phyloP scores from a whole-genome alignment of 2,329 filamentous ascomycete species.

The Drechslerella stenobrocha region DNA sequence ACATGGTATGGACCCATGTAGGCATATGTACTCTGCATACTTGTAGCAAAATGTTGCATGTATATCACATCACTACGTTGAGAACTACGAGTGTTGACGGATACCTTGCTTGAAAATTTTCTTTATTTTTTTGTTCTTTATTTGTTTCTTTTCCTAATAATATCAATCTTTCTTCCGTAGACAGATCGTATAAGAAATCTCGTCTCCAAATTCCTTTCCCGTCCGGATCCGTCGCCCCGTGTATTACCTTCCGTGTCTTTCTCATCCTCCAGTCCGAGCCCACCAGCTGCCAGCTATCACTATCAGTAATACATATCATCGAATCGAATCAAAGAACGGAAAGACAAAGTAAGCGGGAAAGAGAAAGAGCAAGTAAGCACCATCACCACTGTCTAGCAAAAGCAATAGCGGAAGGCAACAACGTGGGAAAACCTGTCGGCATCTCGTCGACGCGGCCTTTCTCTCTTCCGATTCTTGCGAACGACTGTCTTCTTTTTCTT shows the following conservation, averaged over 20 bases:
- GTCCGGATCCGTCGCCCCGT: no score
- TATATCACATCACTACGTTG: no score
- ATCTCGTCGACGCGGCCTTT: background rate
- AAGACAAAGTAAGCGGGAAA: constrained; percentile 30
- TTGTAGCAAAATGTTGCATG: no score
- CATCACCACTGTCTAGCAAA: background rate
- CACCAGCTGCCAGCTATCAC: constrained; percentile 26
- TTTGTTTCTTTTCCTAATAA: constrained; percentile 8
- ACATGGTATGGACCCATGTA: no score
- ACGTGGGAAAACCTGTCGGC: background rate
- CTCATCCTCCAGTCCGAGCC: background rate
- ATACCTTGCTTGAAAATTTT: constrained; percentile 3
- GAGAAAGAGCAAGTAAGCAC: constrained; percentile 12
- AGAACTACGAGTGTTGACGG: background rate
- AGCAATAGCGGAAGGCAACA: background rate
- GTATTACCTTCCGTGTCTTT: constrained; percentile 12
- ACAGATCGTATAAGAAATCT: constrained; percentile 17
- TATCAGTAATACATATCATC: constrained; percentile 50
- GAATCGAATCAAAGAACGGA: constrained; percentile 27
- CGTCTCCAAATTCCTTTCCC: background rate
- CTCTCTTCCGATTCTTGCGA: background rate
- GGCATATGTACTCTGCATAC: no score
- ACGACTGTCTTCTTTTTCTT: constrained; percentile 2
- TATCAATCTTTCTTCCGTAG: constrained; percentile 8
- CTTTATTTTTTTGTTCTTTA: constrained; percentile 6